A percentile compares a stretch with the other conserved stretches of the same genome.
Evolutionary conservation across 495 filamentous ascomycete species (phyloP).

Genomic region (Penicillium longicatenatum): DNA sequence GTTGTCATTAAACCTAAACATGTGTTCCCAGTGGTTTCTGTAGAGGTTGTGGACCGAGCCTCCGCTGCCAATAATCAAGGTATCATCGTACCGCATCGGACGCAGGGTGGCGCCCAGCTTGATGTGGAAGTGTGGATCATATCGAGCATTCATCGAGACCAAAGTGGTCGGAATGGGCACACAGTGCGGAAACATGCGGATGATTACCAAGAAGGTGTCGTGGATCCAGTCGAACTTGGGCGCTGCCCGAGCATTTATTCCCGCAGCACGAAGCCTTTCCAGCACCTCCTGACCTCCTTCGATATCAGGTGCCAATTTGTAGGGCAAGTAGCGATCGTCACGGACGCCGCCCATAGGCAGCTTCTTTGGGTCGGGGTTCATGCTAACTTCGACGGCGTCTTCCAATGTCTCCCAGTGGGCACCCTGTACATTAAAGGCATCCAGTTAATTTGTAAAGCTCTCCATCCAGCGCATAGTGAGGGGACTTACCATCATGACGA

Average conservation of each 20-base stretch:
- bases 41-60: conserved; percentile 67
- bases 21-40: conserved; percentile 59
- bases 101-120: conserved; percentile 54
- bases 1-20: conserved; percentile 60
- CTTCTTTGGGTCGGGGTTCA: conserved; percentile 56
- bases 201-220: too few species aligned
- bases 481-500: too few species aligned
- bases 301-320: conserved; percentile 57
- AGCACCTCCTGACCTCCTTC: conserved; percentile 45
- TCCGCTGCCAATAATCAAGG: conserved; percentile 60
- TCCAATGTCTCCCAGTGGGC: conserved; percentile 59
- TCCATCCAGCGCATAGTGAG: too few species aligned
- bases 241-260: conserved; percentile 52
- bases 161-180: conserved; percentile 60
- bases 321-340: conserved; percentile 58
- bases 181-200: too few species aligned
- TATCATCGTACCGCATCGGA: conserved; percentile 49
- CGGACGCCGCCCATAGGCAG: conserved; percentile 60
- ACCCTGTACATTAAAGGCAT: conserved; percentile 52
- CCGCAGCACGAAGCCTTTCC: conserved; percentile 39
- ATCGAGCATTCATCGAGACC: conserved; percentile 58
- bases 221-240: conserved; percentile 62
- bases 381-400: conserved; percentile 54
- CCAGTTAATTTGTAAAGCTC: too few species aligned
- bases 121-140: conserved; percentile 62